Evolutionary conservation across 2,329 filamentous ascomycete species (phyloP).

Genomic region (Raffaelea albimanens): DNA sequence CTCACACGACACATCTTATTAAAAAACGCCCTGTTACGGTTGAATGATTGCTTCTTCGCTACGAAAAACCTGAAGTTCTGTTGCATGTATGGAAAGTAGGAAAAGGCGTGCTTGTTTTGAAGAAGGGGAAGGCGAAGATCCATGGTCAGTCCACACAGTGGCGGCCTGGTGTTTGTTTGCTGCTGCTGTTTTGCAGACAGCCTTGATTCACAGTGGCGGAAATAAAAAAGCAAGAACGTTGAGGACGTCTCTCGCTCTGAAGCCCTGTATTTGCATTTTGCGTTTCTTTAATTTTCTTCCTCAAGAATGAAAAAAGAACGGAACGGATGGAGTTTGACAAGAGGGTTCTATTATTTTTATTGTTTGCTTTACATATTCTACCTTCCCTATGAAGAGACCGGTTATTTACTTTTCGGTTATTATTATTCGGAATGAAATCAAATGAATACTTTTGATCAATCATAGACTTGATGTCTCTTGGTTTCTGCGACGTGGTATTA

Average conservation of each 20-base stretch:
- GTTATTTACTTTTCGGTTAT: slow-evolving; percentile 3
- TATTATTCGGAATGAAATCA: background rate
- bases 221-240: too few relatives aligned
- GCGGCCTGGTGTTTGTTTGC: background rate
- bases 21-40: background rate
- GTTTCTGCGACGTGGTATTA: too few relatives aligned
- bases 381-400: background rate
- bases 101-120: background rate
- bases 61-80: background rate
- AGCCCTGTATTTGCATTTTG: too few relatives aligned
- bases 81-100: background rate
- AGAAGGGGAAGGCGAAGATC: background rate
- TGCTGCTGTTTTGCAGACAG: slow-evolving; percentile 3
- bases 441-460: too few relatives aligned
- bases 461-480: too few relatives aligned
- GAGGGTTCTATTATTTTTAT: slow-evolving; percentile 1
- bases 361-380: slow-evolving; percentile 5
- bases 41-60: background rate
- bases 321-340: slow-evolving; percentile 2
- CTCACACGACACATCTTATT: too few relatives aligned
- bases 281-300: slow-evolving; percentile 3
- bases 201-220: too few relatives aligned
- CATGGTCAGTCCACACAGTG: background rate
- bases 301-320: background rate
- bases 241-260: too few relatives aligned